Conservation (phyloP, 352 stramenopile species). For the Peronospora belbahrii region DNA sequence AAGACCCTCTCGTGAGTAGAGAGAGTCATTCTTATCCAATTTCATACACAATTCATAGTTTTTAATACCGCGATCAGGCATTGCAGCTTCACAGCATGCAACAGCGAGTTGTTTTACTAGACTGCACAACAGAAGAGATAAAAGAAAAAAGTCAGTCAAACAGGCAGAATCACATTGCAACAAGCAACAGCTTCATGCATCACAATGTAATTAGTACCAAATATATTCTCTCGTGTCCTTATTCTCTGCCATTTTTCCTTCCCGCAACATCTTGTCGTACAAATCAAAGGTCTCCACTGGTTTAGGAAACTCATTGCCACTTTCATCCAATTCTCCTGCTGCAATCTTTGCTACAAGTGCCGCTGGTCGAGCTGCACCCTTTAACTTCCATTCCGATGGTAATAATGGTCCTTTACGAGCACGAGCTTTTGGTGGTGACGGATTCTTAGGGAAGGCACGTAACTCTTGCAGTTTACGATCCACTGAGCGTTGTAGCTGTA, state of each 20-base stretch:
- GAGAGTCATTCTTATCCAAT: slow-evolving; percentile 54
- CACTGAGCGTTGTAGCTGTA: slow-evolving; percentile 70
- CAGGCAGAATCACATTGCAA: background rate
- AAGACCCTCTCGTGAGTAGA: slow-evolving; percentile 59
- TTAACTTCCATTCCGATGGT: slow-evolving; percentile 71
- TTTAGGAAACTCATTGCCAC: slow-evolving; percentile 62
- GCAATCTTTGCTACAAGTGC: slow-evolving; percentile 70
- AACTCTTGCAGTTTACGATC: slow-evolving; percentile 65
- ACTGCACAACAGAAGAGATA: slow-evolving; percentile 10
- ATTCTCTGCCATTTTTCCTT: slow-evolving; percentile 48
- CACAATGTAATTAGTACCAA: slow-evolving; percentile 25
- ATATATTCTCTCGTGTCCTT: slow-evolving; percentile 67
- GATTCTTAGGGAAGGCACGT: slow-evolving; percentile 43
- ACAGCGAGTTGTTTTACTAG: slow-evolving; percentile 61
- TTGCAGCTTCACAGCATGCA: slow-evolving; percentile 60
- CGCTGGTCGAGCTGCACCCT: slow-evolving; percentile 58
- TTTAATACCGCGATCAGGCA: slow-evolving; percentile 71
- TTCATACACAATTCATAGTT: slow-evolving; percentile 78
- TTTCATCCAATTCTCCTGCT: slow-evolving; percentile 68
- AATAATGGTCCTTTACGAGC: slow-evolving; percentile 48
- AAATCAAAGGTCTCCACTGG: slow-evolving; percentile 75
- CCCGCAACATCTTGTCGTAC: slow-evolving; percentile 44
- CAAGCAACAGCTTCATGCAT: background rate
- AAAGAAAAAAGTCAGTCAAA: background rate
- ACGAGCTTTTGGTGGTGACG: slow-evolving; percentile 27